Base-by-base conservation (phyloP, 2,329 filamentous ascomycete species). In the Diaporthe batatas region DNA sequence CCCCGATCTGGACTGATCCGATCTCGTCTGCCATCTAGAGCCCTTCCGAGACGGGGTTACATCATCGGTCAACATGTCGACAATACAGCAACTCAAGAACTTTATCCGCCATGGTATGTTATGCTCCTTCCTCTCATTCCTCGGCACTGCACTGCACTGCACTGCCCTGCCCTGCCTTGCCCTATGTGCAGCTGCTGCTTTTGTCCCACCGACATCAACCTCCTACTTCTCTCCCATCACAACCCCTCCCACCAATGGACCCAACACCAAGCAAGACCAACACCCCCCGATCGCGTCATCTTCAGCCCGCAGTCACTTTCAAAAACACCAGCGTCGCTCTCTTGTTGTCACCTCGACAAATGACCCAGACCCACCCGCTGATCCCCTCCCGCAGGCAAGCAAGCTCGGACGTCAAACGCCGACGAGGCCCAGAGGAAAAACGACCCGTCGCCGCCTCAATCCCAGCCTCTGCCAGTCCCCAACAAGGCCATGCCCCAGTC, bases 61-160 rank as follows among this genome's bases (percentile, higher is more conserved):
- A 72, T 72, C 70, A 70, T 71, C 73, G 44, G 72, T 65, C 76
- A 82, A 77, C 55, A 91, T 91, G 89, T 91, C 89, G 79, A 91
- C 90, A 77, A 97, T 98, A 86, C 96, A 98, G 86, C 96, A 96
- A 82, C 90, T 98, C 79, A 98, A 98, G 86, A 98, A 98, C 84
- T 97, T 98, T 84, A 96, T 98, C 84, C 94, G 96, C 77, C 96
- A 98, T 87, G 96, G 90, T 91, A 85, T 72, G 96, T 89, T 91
- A 85, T 71, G 86, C 68, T 69, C 68, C 29, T 74, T 65, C 72
- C 32, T 44, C 72, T 44, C 55, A 55, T 8, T 59, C 49, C 42
- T 54, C 59, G 36, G 53, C 25, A 29, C 49, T 34, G 65, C n/a
- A 39, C 18, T 59, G 64, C 21, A 39, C n/a, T 58, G 64, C 21